Evolutionary conservation across 208 protist genomes (phyloP).

Genomic region (Wallacemonas sp.): DNA sequence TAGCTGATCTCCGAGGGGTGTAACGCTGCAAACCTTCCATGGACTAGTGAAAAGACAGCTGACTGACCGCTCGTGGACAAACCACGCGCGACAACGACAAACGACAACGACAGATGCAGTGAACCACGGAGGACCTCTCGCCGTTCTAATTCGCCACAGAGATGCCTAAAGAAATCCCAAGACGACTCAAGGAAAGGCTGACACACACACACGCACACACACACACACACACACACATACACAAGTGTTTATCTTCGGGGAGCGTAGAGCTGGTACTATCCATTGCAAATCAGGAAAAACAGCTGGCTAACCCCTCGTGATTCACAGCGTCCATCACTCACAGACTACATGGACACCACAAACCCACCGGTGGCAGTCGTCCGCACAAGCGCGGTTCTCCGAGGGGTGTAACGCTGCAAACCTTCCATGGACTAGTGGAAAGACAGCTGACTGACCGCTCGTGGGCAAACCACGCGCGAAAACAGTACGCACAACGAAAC

Average conservation of each 20-base stretch:
- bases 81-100: neutral
- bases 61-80: constrained; percentile 1
- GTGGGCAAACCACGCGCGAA: neutral
- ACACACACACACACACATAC: constrained; percentile 6
- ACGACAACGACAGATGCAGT: neutral
- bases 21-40: constrained; percentile 5
- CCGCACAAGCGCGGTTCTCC: constrained; percentile 1
- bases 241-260: too few relatives aligned
- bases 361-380: neutral
- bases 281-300: too few relatives aligned
- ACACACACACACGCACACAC: constrained; percentile 6
- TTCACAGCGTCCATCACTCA: too few relatives aligned
- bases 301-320: too few relatives aligned
- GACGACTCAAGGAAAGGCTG: constrained; percentile 5
- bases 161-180: neutral
- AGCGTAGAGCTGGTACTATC: too few relatives aligned
- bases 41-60: constrained; percentile 1
- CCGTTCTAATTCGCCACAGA: neutral
- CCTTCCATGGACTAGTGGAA: constrained; percentile 1
- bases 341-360: too few relatives aligned
- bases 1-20: constrained; percentile 9
- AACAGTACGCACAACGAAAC: neutral
- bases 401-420: constrained; percentile 11
- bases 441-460: constrained; percentile 9
- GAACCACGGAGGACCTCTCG: neutral